These are phyloP conservation scores for Coccinonectria pachysandricola DNA, from an alignment of 2,329 filamentous ascomycete genomes.

Conservation along the genomic window DNA sequence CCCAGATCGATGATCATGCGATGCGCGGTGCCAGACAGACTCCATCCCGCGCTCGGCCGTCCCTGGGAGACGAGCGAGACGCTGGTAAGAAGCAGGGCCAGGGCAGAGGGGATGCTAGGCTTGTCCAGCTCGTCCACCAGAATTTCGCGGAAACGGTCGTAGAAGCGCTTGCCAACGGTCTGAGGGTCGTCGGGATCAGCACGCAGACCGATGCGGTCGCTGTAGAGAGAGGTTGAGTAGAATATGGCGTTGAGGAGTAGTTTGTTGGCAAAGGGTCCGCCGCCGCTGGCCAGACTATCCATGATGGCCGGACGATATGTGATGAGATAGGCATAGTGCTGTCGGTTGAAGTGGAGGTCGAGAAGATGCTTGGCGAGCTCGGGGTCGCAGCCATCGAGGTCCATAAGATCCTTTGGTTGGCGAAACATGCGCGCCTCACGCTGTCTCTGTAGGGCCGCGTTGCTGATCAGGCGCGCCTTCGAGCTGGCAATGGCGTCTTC, in stretches of 20 bases:
- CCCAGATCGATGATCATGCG: slow-evolving; percentile 30
- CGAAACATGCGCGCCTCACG: slow-evolving; percentile 22
- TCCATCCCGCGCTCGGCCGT: slow-evolving; percentile 26
- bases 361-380: slow-evolving; percentile 28
- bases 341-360: slow-evolving; percentile 28
- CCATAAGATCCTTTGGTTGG: slow-evolving; percentile 21
- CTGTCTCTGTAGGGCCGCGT: slow-evolving; percentile 24
- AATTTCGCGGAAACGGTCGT: slow-evolving; percentile 26
- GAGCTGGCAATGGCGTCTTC: slow-evolving; percentile 19
- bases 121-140: slow-evolving; percentile 23
- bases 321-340: slow-evolving; percentile 27
- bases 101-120: slow-evolving; percentile 27
- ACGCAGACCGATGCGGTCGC: slow-evolving; percentile 25
- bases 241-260: slow-evolving; percentile 31
- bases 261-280: slow-evolving; percentile 27
- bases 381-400: slow-evolving; percentile 23
- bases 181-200: slow-evolving; percentile 23
- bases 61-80: slow-evolving; percentile 24
- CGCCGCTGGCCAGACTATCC: slow-evolving; percentile 24
- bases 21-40: slow-evolving; percentile 25
- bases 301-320: slow-evolving; percentile 30
- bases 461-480: slow-evolving; percentile 25
- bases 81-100: slow-evolving; percentile 24
- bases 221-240: slow-evolving; percentile 28
- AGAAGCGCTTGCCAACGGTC: slow-evolving; percentile 27